phyloP scores from a whole-genome alignment of 2,329 filamentous ascomycete species.

The Biscogniauxia mediterranea region DNA sequence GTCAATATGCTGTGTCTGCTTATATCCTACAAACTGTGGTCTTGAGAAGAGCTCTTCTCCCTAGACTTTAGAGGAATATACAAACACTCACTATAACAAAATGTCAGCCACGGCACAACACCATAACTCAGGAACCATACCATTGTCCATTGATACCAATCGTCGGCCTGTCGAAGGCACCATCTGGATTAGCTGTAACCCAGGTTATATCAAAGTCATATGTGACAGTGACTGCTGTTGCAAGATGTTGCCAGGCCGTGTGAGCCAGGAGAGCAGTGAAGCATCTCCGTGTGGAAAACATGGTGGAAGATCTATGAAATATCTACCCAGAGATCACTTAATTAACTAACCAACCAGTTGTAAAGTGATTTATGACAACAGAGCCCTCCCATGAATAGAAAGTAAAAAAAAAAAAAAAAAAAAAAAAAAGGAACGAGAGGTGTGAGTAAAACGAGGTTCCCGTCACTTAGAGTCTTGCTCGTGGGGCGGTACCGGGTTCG shows the following conservation, averaged over 20 bases:
- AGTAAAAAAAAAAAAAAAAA: not conserved
- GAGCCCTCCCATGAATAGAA: not conserved
- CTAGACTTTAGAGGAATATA: no score
- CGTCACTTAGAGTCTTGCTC: not conserved
- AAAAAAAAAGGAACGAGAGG: not conserved
- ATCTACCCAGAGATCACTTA: not conserved
- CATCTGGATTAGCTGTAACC: constrained; percentile 72
- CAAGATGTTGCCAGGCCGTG: constrained; percentile 19
- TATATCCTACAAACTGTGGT: no score
- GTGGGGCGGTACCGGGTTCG: not conserved
- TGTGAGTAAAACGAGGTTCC: not conserved
- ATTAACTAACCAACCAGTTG: not conserved
- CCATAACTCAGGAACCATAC: not conserved
- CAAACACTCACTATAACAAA: not conserved
- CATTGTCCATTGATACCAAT: constrained; percentile 78
- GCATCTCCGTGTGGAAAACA: constrained; percentile 15
- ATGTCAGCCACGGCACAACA: not conserved
- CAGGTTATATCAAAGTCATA: constrained; percentile 70
- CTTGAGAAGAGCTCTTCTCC: no score
- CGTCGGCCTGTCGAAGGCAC: constrained; percentile 58
- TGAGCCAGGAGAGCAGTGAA: constrained; percentile 16
- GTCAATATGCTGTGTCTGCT: not conserved
- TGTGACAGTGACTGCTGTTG: constrained; percentile 47
- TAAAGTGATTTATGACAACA: not conserved
- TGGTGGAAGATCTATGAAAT: constrained; percentile 11